Conservation (phyloP, 192 early-diverging fungal genomes). For the Gaertneriomyces semiglobifer region DNA sequence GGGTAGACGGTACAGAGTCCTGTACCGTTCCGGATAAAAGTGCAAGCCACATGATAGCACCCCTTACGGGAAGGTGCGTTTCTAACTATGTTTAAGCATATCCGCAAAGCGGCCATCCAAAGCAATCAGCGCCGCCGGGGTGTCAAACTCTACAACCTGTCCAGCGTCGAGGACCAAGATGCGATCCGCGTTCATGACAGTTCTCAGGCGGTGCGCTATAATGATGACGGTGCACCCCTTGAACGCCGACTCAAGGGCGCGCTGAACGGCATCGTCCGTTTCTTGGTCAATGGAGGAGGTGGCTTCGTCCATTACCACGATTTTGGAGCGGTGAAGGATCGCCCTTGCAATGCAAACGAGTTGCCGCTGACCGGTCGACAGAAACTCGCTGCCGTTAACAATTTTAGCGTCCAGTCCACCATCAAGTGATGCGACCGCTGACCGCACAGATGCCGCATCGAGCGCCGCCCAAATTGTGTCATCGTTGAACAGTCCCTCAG, state of each 20-base stretch:
- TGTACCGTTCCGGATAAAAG: no score
- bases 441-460: slow-evolving; percentile 21
- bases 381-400: slow-evolving; percentile 71
- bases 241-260: slow-evolving; percentile 64
- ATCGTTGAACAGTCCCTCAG: slow-evolving; percentile 60
- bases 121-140: slow-evolving; percentile 58
- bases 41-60: no score
- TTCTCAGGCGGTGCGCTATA: slow-evolving; percentile 61
- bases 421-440: no score
- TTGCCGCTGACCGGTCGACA: slow-evolving; percentile 57
- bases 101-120: no score
- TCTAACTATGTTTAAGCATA: no score
- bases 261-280: slow-evolving; percentile 43
- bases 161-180: slow-evolving; percentile 80
- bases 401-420: slow-evolving; percentile 57
- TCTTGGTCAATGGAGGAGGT: slow-evolving; percentile 61
- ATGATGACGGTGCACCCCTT: slow-evolving; percentile 60
- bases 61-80: no score
- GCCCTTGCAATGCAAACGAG: slow-evolving; percentile 61
- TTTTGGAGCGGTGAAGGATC: slow-evolving; percentile 45
- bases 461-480: slow-evolving; percentile 66
- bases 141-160: slow-evolving; percentile 65
- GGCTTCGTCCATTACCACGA: slow-evolving; percentile 68
- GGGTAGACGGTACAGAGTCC: no score
- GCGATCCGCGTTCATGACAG: slow-evolving; percentile 48